phyloP scores from a whole-genome alignment of 2,329 filamentous ascomycete genomes.

The Thermochaetoides dissita region DNA sequence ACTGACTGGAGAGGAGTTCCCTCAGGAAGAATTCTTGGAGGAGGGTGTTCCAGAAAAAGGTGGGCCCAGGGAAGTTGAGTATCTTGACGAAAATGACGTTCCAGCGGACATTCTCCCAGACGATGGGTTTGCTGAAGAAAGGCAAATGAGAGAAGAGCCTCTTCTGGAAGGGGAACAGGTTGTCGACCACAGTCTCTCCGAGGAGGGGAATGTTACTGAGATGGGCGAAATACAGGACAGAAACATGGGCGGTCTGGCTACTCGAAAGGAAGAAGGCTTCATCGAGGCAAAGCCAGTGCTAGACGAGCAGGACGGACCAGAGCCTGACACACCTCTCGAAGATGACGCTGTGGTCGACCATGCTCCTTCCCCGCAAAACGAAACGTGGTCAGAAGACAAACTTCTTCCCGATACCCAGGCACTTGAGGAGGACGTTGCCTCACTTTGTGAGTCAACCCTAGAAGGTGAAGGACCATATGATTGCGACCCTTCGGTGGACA shows the following conservation, averaged over 20 bases:
- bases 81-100: neutral
- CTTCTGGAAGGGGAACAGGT: neutral
- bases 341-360: neutral
- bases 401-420: neutral
- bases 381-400: too few relatives aligned
- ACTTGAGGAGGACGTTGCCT: neutral
- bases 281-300: neutral
- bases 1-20: neutral
- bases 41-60: neutral
- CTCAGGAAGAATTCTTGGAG: neutral
- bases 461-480: neutral
- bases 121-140: neutral
- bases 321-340: neutral
- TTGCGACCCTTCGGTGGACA: neutral
- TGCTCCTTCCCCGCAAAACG: too few relatives aligned
- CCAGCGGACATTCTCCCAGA: neutral
- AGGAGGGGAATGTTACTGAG: neutral
- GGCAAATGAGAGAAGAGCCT: slow-evolving; percentile 1
- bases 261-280: neutral
- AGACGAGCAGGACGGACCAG: neutral
- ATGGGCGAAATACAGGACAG: too few relatives aligned
- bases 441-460: too few relatives aligned
- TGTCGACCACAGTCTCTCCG: neutral
- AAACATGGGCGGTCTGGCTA: too few relatives aligned
- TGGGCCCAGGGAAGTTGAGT: neutral